phyloP scores from a whole-genome alignment of 805 yeast genomes.

The Sugiyamaella marilandica region DNA sequence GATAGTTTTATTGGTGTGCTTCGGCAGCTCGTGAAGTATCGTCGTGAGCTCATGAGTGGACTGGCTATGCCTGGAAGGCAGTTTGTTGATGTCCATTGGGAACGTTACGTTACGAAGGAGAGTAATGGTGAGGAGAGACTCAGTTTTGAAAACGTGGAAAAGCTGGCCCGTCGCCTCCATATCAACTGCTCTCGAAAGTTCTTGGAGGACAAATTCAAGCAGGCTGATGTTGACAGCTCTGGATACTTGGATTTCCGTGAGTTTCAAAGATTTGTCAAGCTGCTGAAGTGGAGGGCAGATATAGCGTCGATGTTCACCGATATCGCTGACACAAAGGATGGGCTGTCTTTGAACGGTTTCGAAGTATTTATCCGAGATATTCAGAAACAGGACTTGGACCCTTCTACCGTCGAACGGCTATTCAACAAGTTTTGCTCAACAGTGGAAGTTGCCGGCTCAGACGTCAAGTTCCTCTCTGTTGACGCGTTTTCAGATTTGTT shows the following conservation, averaged over 20 bases:
- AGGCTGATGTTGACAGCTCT: conserved; percentile 46
- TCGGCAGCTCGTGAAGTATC: conserved; percentile 48
- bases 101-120: conserved; percentile 35
- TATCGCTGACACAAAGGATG: conserved; percentile 17
- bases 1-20: conserved; percentile 53
- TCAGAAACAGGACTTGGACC: conserved; percentile 45
- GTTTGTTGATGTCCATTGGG: conserved; percentile 65
- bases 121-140: conserved; percentile 28
- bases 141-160: conserved; percentile 62
- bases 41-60: conserved; percentile 59
- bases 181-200: conserved; percentile 60
- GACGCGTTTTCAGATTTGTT: conserved; percentile 40
- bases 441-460: conserved; percentile 11
- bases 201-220: conserved; percentile 47
- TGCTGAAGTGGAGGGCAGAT: conserved; percentile 63
- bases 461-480: conserved; percentile 14
- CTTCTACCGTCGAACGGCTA: conserved; percentile 31
- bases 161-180: conserved; percentile 61
- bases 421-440: conserved; percentile 35
- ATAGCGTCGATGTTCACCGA: conserved; percentile 46
- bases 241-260: conserved; percentile 62
- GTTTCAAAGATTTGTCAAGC: conserved; percentile 68
- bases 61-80: conserved; percentile 58
- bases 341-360: conserved; percentile 31
- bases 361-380: conserved; percentile 40